phyloP scores from a whole-genome alignment of 805 yeast species.

The Nakazawaea wickerhamii region DNA sequence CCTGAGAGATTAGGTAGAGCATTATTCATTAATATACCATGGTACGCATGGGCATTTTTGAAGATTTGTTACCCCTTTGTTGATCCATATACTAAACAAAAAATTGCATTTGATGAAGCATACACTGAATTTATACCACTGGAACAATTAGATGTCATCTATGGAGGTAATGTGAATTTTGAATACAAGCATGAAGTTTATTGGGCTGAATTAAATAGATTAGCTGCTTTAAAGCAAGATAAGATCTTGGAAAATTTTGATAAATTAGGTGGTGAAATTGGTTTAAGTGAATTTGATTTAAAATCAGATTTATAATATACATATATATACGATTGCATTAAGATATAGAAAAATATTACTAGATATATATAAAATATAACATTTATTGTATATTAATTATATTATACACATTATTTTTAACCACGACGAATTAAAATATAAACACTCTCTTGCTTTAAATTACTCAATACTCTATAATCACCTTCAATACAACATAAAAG shows the following conservation, averaged over 20 bases:
- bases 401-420: slow-evolving; percentile 23
- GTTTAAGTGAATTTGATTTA: slow-evolving; percentile 78
- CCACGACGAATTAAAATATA: slow-evolving; percentile 77
- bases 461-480: slow-evolving; percentile 80
- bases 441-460: slow-evolving; percentile 89
- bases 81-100: slow-evolving; percentile 92
- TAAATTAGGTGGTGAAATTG: slow-evolving; percentile 66
- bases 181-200: slow-evolving; percentile 74
- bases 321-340: not conserved
- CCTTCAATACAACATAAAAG: slow-evolving; percentile 92
- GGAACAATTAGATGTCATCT: slow-evolving; percentile 75
- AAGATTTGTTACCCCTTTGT: slow-evolving; percentile 92
- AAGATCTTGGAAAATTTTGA: slow-evolving; percentile 65
- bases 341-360: not conserved
- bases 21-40: slow-evolving; percentile 85
- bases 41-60: slow-evolving; percentile 88
- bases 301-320: slow-evolving; percentile 30
- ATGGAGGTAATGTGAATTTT: slow-evolving; percentile 84
- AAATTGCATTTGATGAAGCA: slow-evolving; percentile 87
- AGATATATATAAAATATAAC: not conserved
- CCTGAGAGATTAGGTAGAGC: slow-evolving; percentile 97
- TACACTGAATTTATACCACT: slow-evolving; percentile 76
- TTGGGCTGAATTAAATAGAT: slow-evolving; percentile 65
- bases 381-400: not conserved
- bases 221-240: slow-evolving; percentile 54